Percentiles rank a stretch among this genome's conserved stretches.
Evolutionary conservation across 2,329 filamentous ascomycete species (phyloP).

Genomic region (Stachybotrys echinatus): DNA sequence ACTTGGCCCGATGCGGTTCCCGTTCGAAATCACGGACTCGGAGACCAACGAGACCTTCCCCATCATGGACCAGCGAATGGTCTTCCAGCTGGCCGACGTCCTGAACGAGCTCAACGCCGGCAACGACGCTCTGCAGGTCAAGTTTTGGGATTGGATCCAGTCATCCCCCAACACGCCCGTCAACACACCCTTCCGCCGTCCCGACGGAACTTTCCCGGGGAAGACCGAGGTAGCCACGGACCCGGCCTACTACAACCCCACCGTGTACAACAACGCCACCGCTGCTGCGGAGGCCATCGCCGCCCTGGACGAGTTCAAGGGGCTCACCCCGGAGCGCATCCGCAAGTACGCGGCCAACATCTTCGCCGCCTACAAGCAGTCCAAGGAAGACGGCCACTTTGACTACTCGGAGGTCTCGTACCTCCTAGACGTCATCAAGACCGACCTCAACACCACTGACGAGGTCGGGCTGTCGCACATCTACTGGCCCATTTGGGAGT

Average conservation of each 20-base stretch:
- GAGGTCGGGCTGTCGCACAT: constrained; percentile 18
- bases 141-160: constrained; percentile 37
- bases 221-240: constrained; percentile 16
- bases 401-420: constrained; percentile 23
- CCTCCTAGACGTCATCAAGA: constrained; percentile 25
- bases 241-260: constrained; percentile 7
- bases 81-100: constrained; percentile 34
- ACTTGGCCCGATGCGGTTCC: constrained; percentile 40
- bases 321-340: constrained; percentile 12
- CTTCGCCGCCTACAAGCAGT: constrained; percentile 22
- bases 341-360: constrained; percentile 18
- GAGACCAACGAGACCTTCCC: constrained; percentile 34
- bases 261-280: constrained; percentile 16
- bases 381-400: constrained; percentile 19
- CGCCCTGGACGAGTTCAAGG: constrained; percentile 20
- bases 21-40: constrained; percentile 30
- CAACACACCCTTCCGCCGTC: constrained; percentile 14
- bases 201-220: constrained; percentile 19
- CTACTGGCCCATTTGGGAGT: constrained; percentile 22
- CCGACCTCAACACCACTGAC: constrained; percentile 30
- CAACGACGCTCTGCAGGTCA: constrained; percentile 23
- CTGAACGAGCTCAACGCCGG: constrained; percentile 33
- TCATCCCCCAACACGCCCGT: constrained; percentile 25
- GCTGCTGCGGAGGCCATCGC: constrained; percentile 14
- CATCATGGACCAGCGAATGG: constrained; percentile 35